Evolutionary conservation across 805 yeast species (phyloP), one percentile per base, ranked within the genome.

Genomic region (Candida pseudoglaebosa): DNA sequence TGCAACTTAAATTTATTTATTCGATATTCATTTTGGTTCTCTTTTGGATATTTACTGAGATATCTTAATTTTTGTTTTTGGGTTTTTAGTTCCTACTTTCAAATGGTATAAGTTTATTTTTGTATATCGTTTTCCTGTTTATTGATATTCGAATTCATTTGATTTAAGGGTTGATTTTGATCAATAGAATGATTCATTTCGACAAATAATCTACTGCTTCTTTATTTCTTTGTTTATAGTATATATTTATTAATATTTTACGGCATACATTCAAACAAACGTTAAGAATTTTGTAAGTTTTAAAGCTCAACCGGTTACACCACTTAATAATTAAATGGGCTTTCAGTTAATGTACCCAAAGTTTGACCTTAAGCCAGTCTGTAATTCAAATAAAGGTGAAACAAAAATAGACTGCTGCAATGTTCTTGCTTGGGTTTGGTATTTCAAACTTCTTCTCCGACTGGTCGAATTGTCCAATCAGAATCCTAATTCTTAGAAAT

Each of bases 11-110:
- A 18, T 32, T 32, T 32, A 32, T 32, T 32, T 32, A 32, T 19
- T 32, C 19, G 35, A 13, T 32, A 17, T 24, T 19, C 35, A 22
- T 32, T 30, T 32, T 32, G 35, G 35, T 32, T 32, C 35, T 32
- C 35, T 16, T 12, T 32, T 32, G 15, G 24, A 17, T 32, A 12
- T 19, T 13, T 12, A 8, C 26, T 9, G 15, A n/a, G 15, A 32
- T 32, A 18, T 32, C 35, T 24, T 32, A 21, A 32, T 32, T 32
- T 32, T 32, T 21, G 12, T 22, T 22, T 22, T 22, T 22, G 26
- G 26, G 26, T 22, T 22, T 12, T 22, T 22, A 22, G 26, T 32
- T 32, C 35, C 35, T 32, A 19, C 24, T 32, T 32, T 32, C 9
- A 32, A 32, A 15, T 15, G 34, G 34, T 32, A 32, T 19, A 21